phyloP scores from a whole-genome alignment of 345 rosid genomes.

The Eutrema heterophyllum region DNA sequence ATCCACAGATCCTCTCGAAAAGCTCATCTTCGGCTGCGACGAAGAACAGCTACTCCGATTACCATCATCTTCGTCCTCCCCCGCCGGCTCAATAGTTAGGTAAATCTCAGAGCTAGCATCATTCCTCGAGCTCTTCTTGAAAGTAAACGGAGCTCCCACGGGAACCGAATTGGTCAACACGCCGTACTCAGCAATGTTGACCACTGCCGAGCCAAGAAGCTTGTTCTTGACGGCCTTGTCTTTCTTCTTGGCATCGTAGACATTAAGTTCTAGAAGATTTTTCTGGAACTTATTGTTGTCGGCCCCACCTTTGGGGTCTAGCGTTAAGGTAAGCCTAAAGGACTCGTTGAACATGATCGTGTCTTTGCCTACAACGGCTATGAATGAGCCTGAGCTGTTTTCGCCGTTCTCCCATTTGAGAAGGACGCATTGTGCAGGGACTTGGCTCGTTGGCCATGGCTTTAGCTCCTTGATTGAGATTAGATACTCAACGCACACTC shows the following conservation, averaged over 20 bases:
- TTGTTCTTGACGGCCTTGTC: slow-evolving; percentile 64
- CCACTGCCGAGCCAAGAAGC: slow-evolving; percentile 64
- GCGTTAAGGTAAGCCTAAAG: slow-evolving; percentile 50
- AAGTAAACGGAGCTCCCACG: slow-evolving; percentile 47
- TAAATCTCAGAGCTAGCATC: slow-evolving; percentile 47
- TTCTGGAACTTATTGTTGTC: slow-evolving; percentile 55
- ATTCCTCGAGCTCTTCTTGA: slow-evolving; percentile 60
- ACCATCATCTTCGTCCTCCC: slow-evolving; percentile 49
- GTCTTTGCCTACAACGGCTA: slow-evolving; percentile 48
- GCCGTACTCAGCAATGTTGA: slow-evolving; percentile 82
- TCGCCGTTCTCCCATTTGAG: slow-evolving; percentile 83
- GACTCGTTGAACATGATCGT: slow-evolving; percentile 59
- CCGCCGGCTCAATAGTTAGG: slow-evolving; percentile 57
- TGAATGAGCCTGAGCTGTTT: slow-evolving; percentile 57
- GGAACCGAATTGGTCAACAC: slow-evolving; percentile 41
- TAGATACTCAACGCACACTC: slow-evolving; percentile 29
- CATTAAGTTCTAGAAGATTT: slow-evolving; percentile 59
- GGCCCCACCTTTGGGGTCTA: slow-evolving; percentile 46
- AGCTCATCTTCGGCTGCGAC: slow-evolving; percentile 36
- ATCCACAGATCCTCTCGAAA: slow-evolving; percentile 31
- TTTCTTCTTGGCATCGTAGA: slow-evolving; percentile 63
- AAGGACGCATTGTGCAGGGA: slow-evolving; percentile 46
- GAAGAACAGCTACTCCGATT: slow-evolving; percentile 57
- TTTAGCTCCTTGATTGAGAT: slow-evolving; percentile 47
- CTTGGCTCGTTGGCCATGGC: slow-evolving; percentile 77